A percentile compares a stretch with the other conserved stretches of the same genome.
Conservation (phyloP, 2,329 filamentous ascomycete genomes). For the Talaromyces funiculosus region DNA sequence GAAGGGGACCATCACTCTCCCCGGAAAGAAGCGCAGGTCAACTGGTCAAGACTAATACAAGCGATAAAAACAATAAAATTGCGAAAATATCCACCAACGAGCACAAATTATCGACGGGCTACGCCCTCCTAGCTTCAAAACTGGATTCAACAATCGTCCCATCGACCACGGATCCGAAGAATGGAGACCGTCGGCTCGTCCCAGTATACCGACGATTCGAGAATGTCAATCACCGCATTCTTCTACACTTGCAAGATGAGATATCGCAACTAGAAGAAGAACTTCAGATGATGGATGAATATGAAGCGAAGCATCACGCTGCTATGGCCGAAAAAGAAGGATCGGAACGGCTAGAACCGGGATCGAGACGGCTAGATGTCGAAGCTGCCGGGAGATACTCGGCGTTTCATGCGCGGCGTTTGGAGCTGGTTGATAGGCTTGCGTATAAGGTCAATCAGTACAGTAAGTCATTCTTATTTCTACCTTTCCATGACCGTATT, state of each 20-base stretch:
- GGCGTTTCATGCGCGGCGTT: constrained; percentile 50
- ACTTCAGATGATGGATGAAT: constrained; percentile 62
- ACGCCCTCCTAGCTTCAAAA: constrained; percentile 30
- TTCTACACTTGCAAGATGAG: constrained; percentile 82
- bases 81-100: background rate
- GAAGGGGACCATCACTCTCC: constrained; percentile 21
- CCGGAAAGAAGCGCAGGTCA: constrained; percentile 7
- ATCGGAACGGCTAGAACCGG: constrained; percentile 28
- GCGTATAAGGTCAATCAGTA: constrained; percentile 58
- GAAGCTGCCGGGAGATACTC: constrained; percentile 47
- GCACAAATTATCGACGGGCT: constrained; percentile 24
- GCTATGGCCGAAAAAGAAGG: constrained; percentile 27
- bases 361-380: constrained; percentile 38
- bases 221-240: constrained; percentile 70
- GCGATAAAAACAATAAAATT: background rate
- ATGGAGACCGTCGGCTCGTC: constrained; percentile 25
- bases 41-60: constrained; percentile 6
- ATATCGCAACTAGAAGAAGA: constrained; percentile 75
- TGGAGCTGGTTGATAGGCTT: constrained; percentile 50
- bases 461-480: constrained; percentile 39
- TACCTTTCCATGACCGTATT: background rate
- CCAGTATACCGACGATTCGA: constrained; percentile 82
- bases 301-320: constrained; percentile 38
- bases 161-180: constrained; percentile 14
- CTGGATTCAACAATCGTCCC: constrained; percentile 23